phyloP scores from a whole-genome alignment of 2,329 filamentous ascomycete genomes.

The Penicillium sp. region DNA sequence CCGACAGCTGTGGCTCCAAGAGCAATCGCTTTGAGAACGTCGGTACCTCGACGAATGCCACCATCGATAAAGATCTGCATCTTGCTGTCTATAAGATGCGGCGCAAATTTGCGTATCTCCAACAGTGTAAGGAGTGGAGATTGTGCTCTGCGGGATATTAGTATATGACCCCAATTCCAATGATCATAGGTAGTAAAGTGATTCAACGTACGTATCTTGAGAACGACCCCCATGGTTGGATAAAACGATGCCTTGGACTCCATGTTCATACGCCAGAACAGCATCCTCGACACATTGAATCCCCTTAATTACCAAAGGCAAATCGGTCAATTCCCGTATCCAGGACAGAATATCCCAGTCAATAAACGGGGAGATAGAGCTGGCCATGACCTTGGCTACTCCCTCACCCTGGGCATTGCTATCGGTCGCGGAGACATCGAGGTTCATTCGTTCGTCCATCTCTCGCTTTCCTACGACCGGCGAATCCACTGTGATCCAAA shows the following conservation, averaged over 20 bases:
- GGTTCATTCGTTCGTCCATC: slow-evolving; percentile 36
- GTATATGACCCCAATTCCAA: not conserved
- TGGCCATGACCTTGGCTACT: slow-evolving; percentile 34
- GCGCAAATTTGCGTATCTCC: slow-evolving; percentile 65
- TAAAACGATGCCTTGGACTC: slow-evolving; percentile 51
- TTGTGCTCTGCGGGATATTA: slow-evolving; percentile 27
- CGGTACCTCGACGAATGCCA: slow-evolving; percentile 66
- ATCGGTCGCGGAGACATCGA: slow-evolving; percentile 19
- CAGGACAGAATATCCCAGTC: slow-evolving; percentile 39
- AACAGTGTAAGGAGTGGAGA: slow-evolving; percentile 63
- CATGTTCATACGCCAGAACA: slow-evolving; percentile 48
- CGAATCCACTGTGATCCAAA: slow-evolving; percentile 42
- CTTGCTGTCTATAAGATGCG: slow-evolving; percentile 59
- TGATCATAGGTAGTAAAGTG: no score
- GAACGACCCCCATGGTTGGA: slow-evolving; percentile 53
- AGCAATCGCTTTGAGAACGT: slow-evolving; percentile 70
- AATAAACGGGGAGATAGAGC: slow-evolving; percentile 33
- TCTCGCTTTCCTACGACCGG: slow-evolving; percentile 39
- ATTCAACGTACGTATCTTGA: slow-evolving; percentile 42
- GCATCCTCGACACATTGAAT: slow-evolving; percentile 57
- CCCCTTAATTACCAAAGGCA: slow-evolving; percentile 44
- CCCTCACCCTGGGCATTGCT: slow-evolving; percentile 24
- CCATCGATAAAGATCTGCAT: slow-evolving; percentile 69
- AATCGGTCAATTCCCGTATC: slow-evolving; percentile 45
- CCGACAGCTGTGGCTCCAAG: slow-evolving; percentile 68